These are phyloP conservation scores for Kodamaea leandrae DNA, from an alignment of 805 yeast species.

Conservation along the genomic window DNA sequence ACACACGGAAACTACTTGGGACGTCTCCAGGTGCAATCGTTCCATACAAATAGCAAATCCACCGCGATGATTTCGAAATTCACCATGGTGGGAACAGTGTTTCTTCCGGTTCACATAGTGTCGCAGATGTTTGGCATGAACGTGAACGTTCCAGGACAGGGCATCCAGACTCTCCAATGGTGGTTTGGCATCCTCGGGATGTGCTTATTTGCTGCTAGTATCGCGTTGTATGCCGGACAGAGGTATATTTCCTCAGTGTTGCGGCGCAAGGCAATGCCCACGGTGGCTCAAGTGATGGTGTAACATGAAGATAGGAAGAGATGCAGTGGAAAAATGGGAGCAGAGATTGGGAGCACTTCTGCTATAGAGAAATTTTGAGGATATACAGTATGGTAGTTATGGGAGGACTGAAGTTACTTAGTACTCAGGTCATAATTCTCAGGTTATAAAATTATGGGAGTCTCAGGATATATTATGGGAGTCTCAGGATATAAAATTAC, in stretches of 20 bases:
- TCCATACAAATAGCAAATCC: constrained; percentile 78
- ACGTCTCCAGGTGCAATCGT: constrained; percentile 89
- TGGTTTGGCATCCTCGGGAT: constrained; percentile 63
- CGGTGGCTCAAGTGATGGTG: no score
- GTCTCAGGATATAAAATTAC: no score
- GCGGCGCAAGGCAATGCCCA: neutral
- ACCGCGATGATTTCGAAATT: constrained; percentile 87
- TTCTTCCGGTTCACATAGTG: constrained; percentile 84
- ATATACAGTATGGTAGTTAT: no score
- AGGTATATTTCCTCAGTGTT: neutral
- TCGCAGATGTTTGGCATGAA: constrained; percentile 97
- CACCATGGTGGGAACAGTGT: constrained; percentile 83
- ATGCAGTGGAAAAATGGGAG: no score
- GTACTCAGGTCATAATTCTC: no score
- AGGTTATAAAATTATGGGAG: no score
- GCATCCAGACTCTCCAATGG: constrained; percentile 11
- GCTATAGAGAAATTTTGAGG: no score
- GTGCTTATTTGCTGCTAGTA: neutral
- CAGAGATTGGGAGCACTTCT: no score
- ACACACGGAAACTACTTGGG: constrained; percentile 92
- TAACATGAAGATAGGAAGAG: no score
- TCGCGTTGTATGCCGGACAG: neutral
- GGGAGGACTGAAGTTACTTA: no score
- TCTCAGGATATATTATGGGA: no score
- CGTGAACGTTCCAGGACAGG: constrained; percentile 77